Percentiles rank a stretch among this genome's conserved stretches.
Conservation (phyloP, 768 basidiomycete species). For the Amanita exitialis region DNA sequence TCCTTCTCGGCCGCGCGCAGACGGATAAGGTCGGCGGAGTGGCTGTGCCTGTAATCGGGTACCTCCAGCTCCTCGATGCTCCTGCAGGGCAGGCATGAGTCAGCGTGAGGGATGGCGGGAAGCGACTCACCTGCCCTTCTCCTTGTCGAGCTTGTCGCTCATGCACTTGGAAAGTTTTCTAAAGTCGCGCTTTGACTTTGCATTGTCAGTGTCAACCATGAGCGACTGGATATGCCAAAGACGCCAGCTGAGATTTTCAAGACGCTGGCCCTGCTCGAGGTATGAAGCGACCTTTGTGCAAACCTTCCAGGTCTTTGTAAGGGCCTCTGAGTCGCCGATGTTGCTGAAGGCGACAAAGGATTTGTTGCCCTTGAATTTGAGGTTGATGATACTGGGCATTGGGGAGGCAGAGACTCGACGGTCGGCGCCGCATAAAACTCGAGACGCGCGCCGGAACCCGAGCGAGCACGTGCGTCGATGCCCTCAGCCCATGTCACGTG, state of each 20-base stretch:
- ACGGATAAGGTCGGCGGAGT: conserved; percentile 70
- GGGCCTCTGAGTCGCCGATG: conserved; percentile 72
- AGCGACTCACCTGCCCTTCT: conserved; percentile 71
- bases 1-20: conserved; percentile 78
- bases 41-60: conserved; percentile 72
- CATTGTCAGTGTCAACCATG: conserved; percentile 87
- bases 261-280: conserved; percentile 84
- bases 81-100: conserved; percentile 31
- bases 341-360: conserved; percentile 91
- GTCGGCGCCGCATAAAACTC: conserved; percentile 10
- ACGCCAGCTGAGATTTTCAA: conserved; percentile 89
- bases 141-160: conserved; percentile 89
- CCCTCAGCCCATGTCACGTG: conserved; percentile 7
- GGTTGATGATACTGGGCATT: conserved; percentile 79
- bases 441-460: conserved; percentile 12
- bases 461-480: background rate
- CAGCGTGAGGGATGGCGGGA: background rate
- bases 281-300: conserved; percentile 87
- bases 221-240: conserved; percentile 89
- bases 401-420: conserved; percentile 7
- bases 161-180: conserved; percentile 81
- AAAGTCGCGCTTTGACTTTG: conserved; percentile 83
- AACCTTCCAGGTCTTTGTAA: conserved; percentile 91
- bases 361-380: conserved; percentile 92
- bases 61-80: conserved; percentile 80